Evolutionary conservation across 495 filamentous ascomycete genomes (phyloP).

Genomic region (Aspergillus baeticus): DNA sequence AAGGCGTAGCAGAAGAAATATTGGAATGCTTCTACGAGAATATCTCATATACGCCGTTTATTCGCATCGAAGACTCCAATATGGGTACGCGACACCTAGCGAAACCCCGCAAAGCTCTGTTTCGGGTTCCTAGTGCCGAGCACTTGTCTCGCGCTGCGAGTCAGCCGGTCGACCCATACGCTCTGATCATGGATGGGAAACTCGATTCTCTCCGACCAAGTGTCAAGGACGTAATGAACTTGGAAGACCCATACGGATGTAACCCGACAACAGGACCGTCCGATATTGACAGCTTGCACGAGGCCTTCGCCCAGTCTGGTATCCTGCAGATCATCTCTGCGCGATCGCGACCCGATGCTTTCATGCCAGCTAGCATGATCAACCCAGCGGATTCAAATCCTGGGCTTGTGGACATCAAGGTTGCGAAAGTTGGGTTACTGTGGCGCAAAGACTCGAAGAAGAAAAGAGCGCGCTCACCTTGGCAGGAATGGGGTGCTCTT

Average conservation of each 20-base stretch:
- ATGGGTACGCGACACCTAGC: slow-evolving; percentile 72
- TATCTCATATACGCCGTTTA: slow-evolving; percentile 95
- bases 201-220: slow-evolving; percentile 78
- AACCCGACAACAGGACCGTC: slow-evolving; percentile 69
- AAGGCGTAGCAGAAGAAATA: slow-evolving; percentile 89
- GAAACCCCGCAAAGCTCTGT: slow-evolving; percentile 69
- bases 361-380: slow-evolving; percentile 80
- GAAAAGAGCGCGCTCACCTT: slow-evolving; percentile 91
- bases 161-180: slow-evolving; percentile 93
- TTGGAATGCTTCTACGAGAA: slow-evolving; percentile 98
- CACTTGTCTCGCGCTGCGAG: slow-evolving; percentile 62
- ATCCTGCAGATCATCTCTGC: slow-evolving; percentile 92
- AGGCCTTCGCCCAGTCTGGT: slow-evolving; percentile 84
- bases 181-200: slow-evolving; percentile 84
- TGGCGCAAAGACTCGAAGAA: slow-evolving; percentile 96
- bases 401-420: slow-evolving; percentile 94
- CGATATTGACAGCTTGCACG: slow-evolving; percentile 75
- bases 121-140: slow-evolving; percentile 67
- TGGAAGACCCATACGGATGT: slow-evolving; percentile 92
- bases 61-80: slow-evolving; percentile 92
- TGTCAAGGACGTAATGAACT: slow-evolving; percentile 84
- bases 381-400: slow-evolving; percentile 88
- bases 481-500: slow-evolving; percentile 98
- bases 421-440: slow-evolving; percentile 91
- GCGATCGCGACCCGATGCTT: slow-evolving; percentile 89